A percentile compares a stretch with the other conserved stretches of the same genome.
These are phyloP conservation scores for Ophiostoma pallidulum DNA, from an alignment of 2,329 filamentous ascomycete species.

Conservation along the genomic window DNA sequence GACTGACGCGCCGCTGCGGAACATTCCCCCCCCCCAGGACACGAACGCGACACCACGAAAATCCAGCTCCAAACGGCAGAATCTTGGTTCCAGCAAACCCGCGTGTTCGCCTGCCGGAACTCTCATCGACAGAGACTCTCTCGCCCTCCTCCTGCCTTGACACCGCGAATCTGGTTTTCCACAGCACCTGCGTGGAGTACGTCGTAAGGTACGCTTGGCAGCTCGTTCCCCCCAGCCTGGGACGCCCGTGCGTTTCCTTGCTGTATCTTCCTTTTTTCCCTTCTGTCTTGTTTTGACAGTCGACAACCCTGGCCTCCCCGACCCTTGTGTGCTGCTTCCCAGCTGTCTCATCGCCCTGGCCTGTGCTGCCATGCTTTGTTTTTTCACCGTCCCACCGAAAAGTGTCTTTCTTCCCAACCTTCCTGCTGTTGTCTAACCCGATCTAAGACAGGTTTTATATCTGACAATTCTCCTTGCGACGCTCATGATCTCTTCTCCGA, in stretches of 20 bases:
- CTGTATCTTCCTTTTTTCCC: background rate
- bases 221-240: too few species aligned
- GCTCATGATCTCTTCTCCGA: background rate
- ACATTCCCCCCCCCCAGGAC: background rate
- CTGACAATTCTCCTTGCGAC: constrained; percentile 8
- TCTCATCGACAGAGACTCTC: too few species aligned
- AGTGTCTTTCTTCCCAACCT: background rate
- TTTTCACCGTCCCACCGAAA: background rate
- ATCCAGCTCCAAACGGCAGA: too few species aligned
- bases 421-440: constrained; percentile 9
- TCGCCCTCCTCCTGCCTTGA: too few species aligned
- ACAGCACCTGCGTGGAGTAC: too few species aligned
- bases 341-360: background rate
- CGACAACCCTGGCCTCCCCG: too few species aligned
- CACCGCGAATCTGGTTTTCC: too few species aligned
- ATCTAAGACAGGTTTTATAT: constrained; percentile 5
- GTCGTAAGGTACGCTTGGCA: too few species aligned
- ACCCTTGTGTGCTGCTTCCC: background rate
- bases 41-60: constrained; percentile 1
- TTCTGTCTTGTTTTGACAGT: too few species aligned
- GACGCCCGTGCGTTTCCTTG: background rate
- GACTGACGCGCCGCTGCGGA: constrained; percentile 5
- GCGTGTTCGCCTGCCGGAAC: too few species aligned
- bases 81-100: too few species aligned
- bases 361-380: background rate